Percentiles rank a stretch among this genome's conserved stretches.
These are phyloP conservation scores for Guyanaporus albipodus DNA, from an alignment of 768 basidiomycete species.

Conservation along the genomic window DNA sequence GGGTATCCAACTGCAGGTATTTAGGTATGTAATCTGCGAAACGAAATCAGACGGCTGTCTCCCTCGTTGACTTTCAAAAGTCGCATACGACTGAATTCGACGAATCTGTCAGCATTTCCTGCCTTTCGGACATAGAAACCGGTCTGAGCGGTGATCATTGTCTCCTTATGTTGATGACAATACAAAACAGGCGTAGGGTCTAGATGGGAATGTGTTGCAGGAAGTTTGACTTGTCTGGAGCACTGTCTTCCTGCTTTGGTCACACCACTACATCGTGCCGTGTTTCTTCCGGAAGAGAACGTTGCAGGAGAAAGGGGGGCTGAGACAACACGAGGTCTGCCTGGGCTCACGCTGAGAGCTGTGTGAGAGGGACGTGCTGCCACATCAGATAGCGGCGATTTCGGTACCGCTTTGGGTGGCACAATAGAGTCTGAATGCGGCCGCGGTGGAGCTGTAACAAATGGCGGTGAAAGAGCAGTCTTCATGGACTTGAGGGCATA, in stretches of 20 bases:
- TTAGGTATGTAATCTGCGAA: conserved; percentile 62
- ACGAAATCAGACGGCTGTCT: conserved; percentile 6
- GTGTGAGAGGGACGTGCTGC: conserved; percentile 12
- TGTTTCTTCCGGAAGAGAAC: conserved; percentile 17
- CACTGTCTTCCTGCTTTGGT: conserved; percentile 68
- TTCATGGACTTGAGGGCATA: conserved; percentile 19
- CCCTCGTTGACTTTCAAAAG: not conserved
- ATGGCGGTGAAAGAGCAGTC: conserved; percentile 18
- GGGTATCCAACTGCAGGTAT: conserved; percentile 60
- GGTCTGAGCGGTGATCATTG: conserved; percentile 41
- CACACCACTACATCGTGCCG: conserved; percentile 54
- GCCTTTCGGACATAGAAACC: conserved; percentile 57
- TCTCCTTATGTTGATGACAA: conserved; percentile 63
- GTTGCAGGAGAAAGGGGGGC: conserved; percentile 15
- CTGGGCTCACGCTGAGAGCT: conserved; percentile 6
- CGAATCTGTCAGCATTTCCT: conserved; percentile 38
- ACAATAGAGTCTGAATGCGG: conserved; percentile 33
- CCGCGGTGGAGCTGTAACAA: conserved; percentile 21
- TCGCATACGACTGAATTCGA: conserved; percentile 54
- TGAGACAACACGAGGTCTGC: conserved; percentile 21
- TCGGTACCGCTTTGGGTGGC: conserved; percentile 5
- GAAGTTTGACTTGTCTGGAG: conserved; percentile 51
- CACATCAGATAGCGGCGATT: conserved; percentile 4
- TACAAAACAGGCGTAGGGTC: conserved; percentile 39
- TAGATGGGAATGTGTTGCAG: conserved; percentile 23